A percentile compares a stretch with the other conserved stretches of the same genome.
These are phyloP conservation scores for Sphagnum magellanicum DNA, from an alignment of 228 moss, liverwort and hornwort genomes.

Conservation along the genomic window DNA sequence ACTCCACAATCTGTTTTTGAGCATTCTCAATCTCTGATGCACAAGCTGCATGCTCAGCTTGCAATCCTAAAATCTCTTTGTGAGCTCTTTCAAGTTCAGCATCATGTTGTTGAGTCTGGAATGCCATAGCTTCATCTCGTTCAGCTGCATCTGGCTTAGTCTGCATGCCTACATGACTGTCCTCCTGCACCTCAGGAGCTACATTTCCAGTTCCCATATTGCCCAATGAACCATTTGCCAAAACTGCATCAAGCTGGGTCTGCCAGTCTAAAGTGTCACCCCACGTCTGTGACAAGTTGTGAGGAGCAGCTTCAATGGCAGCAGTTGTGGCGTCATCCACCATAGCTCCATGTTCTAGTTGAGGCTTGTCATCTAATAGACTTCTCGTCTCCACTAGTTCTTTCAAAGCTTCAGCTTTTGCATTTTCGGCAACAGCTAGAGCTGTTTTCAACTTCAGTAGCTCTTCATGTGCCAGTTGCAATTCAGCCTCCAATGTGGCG, in stretches of 20 bases:
- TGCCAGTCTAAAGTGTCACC: slow-evolving; percentile 33
- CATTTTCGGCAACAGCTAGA: slow-evolving; percentile 9
- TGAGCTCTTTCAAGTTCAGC: slow-evolving; percentile 41
- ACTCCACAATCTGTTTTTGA: slow-evolving; percentile 29
- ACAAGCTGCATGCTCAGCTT: slow-evolving; percentile 13
- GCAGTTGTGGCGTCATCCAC: background rate
- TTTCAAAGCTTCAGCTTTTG: slow-evolving; percentile 18
- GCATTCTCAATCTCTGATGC: slow-evolving; percentile 30
- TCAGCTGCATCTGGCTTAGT: slow-evolving; percentile 17
- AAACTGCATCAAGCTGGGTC: slow-evolving; percentile 47
- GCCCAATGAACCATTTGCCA: slow-evolving; percentile 11
- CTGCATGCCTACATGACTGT: slow-evolving; percentile 16
- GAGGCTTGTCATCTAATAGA: slow-evolving; percentile 7
- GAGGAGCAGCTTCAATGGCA: background rate
- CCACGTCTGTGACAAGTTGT: slow-evolving; percentile 8
- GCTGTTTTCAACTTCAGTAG: too few relatives aligned
- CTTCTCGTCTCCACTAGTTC: slow-evolving; percentile 37
- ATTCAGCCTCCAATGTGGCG: slow-evolving; percentile 31
- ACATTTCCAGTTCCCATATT: slow-evolving; percentile 5
- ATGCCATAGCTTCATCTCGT: too few relatives aligned
- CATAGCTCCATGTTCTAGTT: background rate
- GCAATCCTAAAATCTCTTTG: slow-evolving; percentile 34
- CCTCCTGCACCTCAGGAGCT: slow-evolving; percentile 2
- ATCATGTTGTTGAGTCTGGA: too few relatives aligned
- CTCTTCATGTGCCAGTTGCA: slow-evolving; percentile 14